Evolutionary conservation across 2,329 filamentous ascomycete species (phyloP).

Genomic region (Ceratocystis colombiana): DNA sequence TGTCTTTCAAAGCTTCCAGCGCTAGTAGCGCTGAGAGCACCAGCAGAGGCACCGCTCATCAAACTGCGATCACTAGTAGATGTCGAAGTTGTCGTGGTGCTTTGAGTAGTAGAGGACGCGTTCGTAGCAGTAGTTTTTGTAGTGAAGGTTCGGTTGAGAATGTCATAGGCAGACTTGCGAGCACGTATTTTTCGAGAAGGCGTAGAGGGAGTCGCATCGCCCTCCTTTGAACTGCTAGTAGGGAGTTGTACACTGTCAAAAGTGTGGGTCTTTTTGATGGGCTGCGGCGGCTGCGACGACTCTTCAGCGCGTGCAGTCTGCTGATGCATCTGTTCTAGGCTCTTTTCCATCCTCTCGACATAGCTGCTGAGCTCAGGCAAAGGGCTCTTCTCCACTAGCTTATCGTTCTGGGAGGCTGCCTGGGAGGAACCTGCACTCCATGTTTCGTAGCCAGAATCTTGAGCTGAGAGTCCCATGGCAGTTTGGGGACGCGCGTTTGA

Average conservation of each 20-base stretch:
- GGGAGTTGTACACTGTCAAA: conserved; percentile 51
- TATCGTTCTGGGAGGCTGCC: conserved; percentile 18
- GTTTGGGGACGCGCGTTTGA: conserved; percentile 52
- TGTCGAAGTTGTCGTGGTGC: conserved; percentile 62
- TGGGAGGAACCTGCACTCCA: conserved; percentile 45
- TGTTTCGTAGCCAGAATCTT: conserved; percentile 53
- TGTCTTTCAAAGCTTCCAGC: conserved; percentile 84
- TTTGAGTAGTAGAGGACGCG: conserved; percentile 62
- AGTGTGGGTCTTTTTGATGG: conserved; percentile 31
- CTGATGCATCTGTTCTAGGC: conserved; percentile 61
- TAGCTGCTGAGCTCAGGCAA: conserved; percentile 73
- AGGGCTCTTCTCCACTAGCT: conserved; percentile 33
- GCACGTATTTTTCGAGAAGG: conserved; percentile 41
- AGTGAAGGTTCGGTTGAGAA: conserved; percentile 73
- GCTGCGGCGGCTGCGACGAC: neutral
- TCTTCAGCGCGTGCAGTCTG: conserved; percentile 30
- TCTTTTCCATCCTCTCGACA: conserved; percentile 82
- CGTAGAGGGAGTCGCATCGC: conserved; percentile 17
- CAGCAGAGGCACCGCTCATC: conserved; percentile 88
- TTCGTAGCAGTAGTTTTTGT: conserved; percentile 79
- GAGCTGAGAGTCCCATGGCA: conserved; percentile 55
- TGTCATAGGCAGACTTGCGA: conserved; percentile 69
- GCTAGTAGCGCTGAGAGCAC: conserved; percentile 87
- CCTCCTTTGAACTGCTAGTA: conserved; percentile 37
- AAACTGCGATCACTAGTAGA: conserved; percentile 72